Percentiles rank a stretch among this genome's conserved stretches.
Conservation (phyloP, 805 yeast species). For the Myxozyma monticola region DNA sequence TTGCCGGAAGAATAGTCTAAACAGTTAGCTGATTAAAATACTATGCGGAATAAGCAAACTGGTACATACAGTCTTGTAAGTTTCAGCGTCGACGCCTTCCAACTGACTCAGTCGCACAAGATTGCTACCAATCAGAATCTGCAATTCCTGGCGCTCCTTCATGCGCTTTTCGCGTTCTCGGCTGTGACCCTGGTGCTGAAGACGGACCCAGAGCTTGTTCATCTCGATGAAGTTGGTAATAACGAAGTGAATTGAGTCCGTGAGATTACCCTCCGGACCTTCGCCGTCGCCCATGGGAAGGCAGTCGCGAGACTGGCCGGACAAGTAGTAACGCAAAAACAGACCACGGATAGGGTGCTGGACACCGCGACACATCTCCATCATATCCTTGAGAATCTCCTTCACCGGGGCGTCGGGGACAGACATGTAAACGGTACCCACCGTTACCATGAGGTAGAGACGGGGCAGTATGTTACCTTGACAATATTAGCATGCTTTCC, state of each 20-base stretch:
- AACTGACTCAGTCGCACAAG: conserved; percentile 85
- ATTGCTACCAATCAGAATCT: conserved; percentile 89
- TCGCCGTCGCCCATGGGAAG: conserved; percentile 46
- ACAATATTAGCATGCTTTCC: neutral
- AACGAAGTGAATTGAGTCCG: conserved; percentile 74
- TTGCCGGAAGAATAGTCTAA: conserved; percentile 65
- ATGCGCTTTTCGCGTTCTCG: conserved; percentile 73
- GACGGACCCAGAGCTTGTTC: conserved; percentile 96
- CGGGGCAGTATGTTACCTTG: conserved; percentile 82
- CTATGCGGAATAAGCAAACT: neutral
- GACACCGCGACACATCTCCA: conserved; percentile 96
- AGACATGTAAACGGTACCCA: conserved; percentile 85
- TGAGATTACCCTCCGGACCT: conserved; percentile 44
- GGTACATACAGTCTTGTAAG: conserved; percentile 38
- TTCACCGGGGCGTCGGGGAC: conserved; percentile 73
- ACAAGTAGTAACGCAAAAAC: conserved; percentile 82
- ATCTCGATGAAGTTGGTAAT: conserved; percentile 89
- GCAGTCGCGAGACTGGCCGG: conserved; percentile 75
- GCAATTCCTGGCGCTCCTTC: conserved; percentile 81
- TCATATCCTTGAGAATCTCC: conserved; percentile 92
- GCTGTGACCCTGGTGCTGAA: conserved; percentile 93
- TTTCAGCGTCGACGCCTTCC: conserved; percentile 59
- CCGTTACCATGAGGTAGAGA: conserved; percentile 89
- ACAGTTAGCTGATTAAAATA: neutral
- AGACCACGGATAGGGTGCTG: conserved; percentile 94